Percentiles rank a stretch among this genome's conserved stretches.
Evolutionary conservation across 2,329 filamentous ascomycete species (phyloP).

Genomic region (Acrocalymma vagum): DNA sequence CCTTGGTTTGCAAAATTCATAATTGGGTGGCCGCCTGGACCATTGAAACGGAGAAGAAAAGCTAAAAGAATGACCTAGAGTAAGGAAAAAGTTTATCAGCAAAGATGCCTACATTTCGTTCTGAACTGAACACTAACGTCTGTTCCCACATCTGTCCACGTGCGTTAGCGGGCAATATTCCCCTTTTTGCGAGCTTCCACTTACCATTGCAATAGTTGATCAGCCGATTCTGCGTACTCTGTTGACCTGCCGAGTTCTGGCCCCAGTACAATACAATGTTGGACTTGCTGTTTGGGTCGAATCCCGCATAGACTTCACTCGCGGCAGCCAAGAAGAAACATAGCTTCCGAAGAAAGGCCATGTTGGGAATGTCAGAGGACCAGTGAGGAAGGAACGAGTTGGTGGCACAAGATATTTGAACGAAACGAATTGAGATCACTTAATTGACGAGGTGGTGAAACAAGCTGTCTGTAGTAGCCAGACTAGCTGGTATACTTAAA

Average conservation of each 20-base stretch:
- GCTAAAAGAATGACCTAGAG: constrained; percentile 66
- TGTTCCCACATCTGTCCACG: not conserved
- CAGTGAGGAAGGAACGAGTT: too few relatives aligned
- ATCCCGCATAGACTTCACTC: constrained; percentile 22
- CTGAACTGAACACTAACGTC: constrained; percentile 59
- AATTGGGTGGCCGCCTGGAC: constrained; percentile 57
- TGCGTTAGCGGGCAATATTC: not conserved
- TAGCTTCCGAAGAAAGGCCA: too few relatives aligned
- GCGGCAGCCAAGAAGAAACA: too few relatives aligned
- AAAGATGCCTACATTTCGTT: constrained; percentile 48
- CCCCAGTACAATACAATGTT: constrained; percentile 76
- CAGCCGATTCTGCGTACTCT: constrained; percentile 21
- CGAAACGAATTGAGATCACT: too few relatives aligned
- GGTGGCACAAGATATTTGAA: too few relatives aligned
- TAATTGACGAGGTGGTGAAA: too few relatives aligned
- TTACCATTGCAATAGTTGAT: constrained; percentile 22
- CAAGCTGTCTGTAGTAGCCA: too few relatives aligned
- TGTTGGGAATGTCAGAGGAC: too few relatives aligned
- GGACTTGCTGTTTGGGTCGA: constrained; percentile 23
- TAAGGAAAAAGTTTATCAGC: not conserved
- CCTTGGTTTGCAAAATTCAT: constrained; percentile 72
- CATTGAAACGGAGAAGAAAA: constrained; percentile 68
- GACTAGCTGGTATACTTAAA: too few relatives aligned
- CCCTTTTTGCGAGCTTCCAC: too few relatives aligned
- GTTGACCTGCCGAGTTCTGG: constrained; percentile 36